phyloP scores from a whole-genome alignment of 257 asterid species.

The Cinchona pubescens region DNA sequence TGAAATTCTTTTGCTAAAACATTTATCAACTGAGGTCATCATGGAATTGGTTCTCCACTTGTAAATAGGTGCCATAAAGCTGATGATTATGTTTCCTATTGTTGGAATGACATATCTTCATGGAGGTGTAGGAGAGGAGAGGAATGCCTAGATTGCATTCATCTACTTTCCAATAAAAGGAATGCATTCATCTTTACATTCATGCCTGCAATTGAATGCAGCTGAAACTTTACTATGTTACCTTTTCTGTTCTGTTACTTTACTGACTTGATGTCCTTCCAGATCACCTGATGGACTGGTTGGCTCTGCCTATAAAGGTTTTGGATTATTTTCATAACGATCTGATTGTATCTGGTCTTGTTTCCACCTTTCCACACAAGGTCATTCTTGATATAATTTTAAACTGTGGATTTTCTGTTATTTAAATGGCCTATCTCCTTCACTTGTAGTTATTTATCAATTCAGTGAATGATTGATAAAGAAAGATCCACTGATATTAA shows the following conservation, averaged over 20 bases:
- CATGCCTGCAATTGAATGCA: neutral
- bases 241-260: neutral
- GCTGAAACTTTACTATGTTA: neutral
- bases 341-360: too few species aligned
- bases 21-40: neutral
- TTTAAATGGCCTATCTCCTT: too few species aligned
- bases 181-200: neutral
- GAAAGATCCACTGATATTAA: too few species aligned
- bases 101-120: neutral
- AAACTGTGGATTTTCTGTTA: too few species aligned
- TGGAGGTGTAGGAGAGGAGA: neutral
- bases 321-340: too few species aligned
- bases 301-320: too few species aligned
- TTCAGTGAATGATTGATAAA: too few species aligned
- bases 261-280: neutral
- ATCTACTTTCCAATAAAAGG: too few species aligned
- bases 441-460: too few species aligned
- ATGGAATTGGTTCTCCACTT: neutral
- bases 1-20: neutral
- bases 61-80: neutral
- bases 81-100: neutral
- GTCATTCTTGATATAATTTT: too few species aligned
- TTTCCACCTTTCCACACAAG: too few species aligned
- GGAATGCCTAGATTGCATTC: neutral
- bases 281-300: too few species aligned